Conservation (phyloP, 805 yeast genomes). For the Barnettozyma siamensis region DNA sequence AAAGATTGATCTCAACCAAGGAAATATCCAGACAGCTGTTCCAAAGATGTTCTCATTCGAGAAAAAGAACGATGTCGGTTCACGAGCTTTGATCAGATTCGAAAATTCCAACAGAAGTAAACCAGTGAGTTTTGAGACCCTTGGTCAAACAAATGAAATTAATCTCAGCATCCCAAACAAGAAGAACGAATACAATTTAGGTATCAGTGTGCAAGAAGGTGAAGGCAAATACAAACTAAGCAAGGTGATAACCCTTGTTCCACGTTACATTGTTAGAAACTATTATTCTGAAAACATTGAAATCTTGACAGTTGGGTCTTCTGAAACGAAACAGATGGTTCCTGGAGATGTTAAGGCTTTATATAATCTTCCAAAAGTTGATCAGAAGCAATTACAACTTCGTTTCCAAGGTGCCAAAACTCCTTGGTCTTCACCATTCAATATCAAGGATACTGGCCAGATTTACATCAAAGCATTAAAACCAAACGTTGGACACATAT, state of each 20-base stretch:
- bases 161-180: slow-evolving; percentile 42
- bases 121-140: slow-evolving; percentile 79
- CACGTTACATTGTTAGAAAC: slow-evolving; percentile 75
- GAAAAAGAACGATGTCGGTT: slow-evolving; percentile 46
- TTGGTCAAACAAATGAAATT: slow-evolving; percentile 72
- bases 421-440: slow-evolving; percentile 86
- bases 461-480: slow-evolving; percentile 64
- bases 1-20: slow-evolving; percentile 27
- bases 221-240: slow-evolving; percentile 74
- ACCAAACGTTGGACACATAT: slow-evolving; percentile 57
- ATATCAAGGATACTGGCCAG: slow-evolving; percentile 79
- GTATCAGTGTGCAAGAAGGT: slow-evolving; percentile 74
- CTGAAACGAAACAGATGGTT: slow-evolving; percentile 40
- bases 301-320: slow-evolving; percentile 64
- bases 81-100: slow-evolving; percentile 60
- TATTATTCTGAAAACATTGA: slow-evolving; percentile 48
- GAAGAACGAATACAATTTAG: slow-evolving; percentile 65
- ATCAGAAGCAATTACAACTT: slow-evolving; percentile 54
- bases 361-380: slow-evolving; percentile 53
- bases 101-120: slow-evolving; percentile 68
- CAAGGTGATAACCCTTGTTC: slow-evolving; percentile 73
- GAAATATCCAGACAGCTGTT: slow-evolving; percentile 28
- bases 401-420: slow-evolving; percentile 52
- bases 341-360: slow-evolving; percentile 49
- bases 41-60: slow-evolving; percentile 89